Evolutionary conservation across 371 early-diverging fungal species (phyloP).

Genomic region (Caulochytrium protostelioides): DNA sequence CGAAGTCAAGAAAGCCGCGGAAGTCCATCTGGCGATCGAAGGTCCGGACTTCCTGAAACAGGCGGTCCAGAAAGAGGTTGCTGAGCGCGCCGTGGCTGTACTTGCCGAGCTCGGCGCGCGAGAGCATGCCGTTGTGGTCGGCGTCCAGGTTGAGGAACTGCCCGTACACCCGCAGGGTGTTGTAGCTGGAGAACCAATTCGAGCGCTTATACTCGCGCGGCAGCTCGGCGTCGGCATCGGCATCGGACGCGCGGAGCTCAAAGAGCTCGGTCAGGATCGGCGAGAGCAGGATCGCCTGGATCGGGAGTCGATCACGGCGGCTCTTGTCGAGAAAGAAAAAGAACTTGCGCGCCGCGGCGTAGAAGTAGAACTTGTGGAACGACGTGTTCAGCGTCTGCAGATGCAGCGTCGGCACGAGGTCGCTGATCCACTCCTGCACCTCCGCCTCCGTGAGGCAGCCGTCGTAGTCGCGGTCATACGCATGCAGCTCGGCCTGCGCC

Average conservation of each 20-base stretch:
- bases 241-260: too few species aligned
- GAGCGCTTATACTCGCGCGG: conserved; percentile 11
- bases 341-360: conserved; percentile 22
- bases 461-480: conserved; percentile 19
- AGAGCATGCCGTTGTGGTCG: conserved; percentile 22
- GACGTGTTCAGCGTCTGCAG: conserved; percentile 8
- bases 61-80: conserved; percentile 18
- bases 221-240: conserved; percentile 18
- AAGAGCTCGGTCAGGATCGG: conserved; percentile 25
- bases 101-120: conserved; percentile 13
- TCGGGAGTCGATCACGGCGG: conserved; percentile 11
- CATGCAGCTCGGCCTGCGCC: conserved; percentile 16
- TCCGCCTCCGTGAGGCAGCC: conserved; percentile 19
- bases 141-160: conserved; percentile 21
- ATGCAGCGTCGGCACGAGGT: conserved; percentile 20
- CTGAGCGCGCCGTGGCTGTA: conserved; percentile 18
- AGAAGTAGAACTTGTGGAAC: conserved; percentile 20
- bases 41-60: conserved; percentile 22
- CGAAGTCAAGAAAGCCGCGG: conserved; percentile 22
- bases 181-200: conserved; percentile 24
- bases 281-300: conserved; percentile 18
- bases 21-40: conserved; percentile 23
- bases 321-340: conserved; percentile 23
- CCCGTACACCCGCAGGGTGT: conserved; percentile 14
- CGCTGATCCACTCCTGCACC: conserved; percentile 15